phyloP scores from a whole-genome alignment of 805 yeast species.

The Hanseniaspora clermontiae region DNA sequence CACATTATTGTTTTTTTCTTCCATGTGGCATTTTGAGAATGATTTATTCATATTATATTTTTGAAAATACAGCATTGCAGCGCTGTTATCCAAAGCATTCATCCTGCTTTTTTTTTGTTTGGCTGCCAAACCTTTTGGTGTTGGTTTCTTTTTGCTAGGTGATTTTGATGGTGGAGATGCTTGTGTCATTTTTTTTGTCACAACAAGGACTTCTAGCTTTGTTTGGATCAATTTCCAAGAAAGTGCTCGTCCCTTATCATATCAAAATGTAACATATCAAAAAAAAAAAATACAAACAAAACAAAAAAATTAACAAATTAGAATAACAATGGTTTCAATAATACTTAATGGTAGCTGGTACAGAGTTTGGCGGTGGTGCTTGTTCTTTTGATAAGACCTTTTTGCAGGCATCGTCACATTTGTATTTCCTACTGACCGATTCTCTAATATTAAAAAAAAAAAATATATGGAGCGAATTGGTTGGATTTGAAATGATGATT shows the following conservation, averaged over 20 bases:
- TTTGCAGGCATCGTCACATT: neutral
- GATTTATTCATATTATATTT: too few relatives aligned
- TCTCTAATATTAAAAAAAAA: neutral
- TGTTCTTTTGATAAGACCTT: neutral
- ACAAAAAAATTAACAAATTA: neutral
- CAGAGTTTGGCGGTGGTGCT: neutral
- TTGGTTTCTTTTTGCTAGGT: too few relatives aligned
- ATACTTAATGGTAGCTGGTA: neutral
- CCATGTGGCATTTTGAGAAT: too few relatives aligned
- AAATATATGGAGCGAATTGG: neutral
- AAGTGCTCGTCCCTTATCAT: neutral
- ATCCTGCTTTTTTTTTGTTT: too few relatives aligned
- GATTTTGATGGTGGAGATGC: too few relatives aligned
- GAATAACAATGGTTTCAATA: neutral
- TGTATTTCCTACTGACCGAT: neutral
- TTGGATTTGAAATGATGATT: neutral
- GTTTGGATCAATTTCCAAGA: neutral
- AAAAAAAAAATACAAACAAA: neutral
- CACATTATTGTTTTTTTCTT: neutral
- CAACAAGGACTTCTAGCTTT: too few relatives aligned
- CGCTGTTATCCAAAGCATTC: too few relatives aligned
- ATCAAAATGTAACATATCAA: neutral
- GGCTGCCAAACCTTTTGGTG: too few relatives aligned
- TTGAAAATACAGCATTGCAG: too few relatives aligned
- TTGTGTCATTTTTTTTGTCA: neutral